A percentile compares a stretch with the other conserved stretches of the same genome.
Evolutionary conservation across 192 early-diverging fungal species (phyloP).

Genomic region (Coemansia sp.): DNA sequence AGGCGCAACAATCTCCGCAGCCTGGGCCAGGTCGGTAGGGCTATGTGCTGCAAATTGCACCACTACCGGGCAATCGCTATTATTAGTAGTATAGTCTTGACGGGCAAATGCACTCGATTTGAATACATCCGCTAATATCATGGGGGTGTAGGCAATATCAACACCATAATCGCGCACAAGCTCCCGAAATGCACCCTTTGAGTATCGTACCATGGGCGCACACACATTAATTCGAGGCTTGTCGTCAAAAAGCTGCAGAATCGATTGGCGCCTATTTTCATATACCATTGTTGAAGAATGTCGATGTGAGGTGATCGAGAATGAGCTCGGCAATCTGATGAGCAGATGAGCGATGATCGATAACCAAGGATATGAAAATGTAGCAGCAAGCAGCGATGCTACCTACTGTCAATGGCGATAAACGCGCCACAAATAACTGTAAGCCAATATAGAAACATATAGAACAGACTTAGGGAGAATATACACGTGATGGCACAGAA

Average conservation of each 20-base stretch:
- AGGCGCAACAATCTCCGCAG: conserved; percentile 76
- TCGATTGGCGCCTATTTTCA: conserved; percentile 30
- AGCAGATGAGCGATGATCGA: no score
- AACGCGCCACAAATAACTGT: no score
- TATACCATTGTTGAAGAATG: conserved; percentile 25
- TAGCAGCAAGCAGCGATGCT: no score
- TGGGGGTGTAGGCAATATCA: conserved; percentile 91
- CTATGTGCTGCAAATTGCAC: conserved; percentile 93
- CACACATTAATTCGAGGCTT: conserved; percentile 75
- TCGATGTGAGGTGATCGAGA: background rate
- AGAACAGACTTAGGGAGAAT: conserved; percentile 3
- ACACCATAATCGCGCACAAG: conserved; percentile 80
- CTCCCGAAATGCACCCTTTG: conserved; percentile 90
- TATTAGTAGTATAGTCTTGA: conserved; percentile 82
- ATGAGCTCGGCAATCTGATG: background rate
- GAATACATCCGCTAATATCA: conserved; percentile 95
- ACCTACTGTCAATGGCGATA: no score
- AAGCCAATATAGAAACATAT: no score
- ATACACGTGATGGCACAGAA: background rate
- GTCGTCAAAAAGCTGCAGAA: conserved; percentile 57
- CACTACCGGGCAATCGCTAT: conserved; percentile 80
- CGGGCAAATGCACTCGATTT: conserved; percentile 78
- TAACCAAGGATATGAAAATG: no score
- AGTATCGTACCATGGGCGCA: conserved; percentile 97
- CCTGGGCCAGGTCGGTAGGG: conserved; percentile 76